A percentile compares a stretch with the other conserved stretches of the same genome.
These are phyloP conservation scores for Calophaca sinica DNA, from an alignment of 306 rosid species.

Conservation along the genomic window DNA sequence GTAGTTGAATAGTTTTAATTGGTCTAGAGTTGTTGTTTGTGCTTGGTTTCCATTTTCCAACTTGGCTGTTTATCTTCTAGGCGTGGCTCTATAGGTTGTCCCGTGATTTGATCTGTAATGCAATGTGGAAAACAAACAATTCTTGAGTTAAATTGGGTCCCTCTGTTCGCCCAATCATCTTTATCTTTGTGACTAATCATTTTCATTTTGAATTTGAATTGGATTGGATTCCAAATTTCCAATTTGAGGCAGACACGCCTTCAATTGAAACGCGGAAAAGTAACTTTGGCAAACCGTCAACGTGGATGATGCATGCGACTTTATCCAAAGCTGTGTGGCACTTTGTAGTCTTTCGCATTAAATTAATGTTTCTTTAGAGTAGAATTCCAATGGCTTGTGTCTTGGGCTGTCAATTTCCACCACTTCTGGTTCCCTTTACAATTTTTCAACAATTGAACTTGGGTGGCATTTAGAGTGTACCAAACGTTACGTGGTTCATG, in stretches of 20 bases:
- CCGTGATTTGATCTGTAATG: constrained; percentile 31
- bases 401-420: background rate
- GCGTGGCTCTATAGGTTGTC: background rate
- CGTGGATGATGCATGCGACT: constrained; percentile 10
- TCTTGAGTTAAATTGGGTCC: constrained; percentile 42
- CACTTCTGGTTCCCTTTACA: background rate
- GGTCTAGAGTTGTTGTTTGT: background rate
- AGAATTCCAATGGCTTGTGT: background rate
- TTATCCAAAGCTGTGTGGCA: background rate
- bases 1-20: constrained; percentile 21
- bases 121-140: constrained; percentile 32
- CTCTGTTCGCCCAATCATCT: constrained; percentile 19
- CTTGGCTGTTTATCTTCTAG: background rate
- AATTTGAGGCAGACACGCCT: background rate
- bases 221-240: background rate
- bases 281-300: background rate
- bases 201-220: constrained; percentile 39
- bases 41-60: constrained; percentile 25
- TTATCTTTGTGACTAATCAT: background rate
- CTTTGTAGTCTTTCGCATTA: background rate
- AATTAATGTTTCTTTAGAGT: background rate
- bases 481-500: too few species aligned
- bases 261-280: constrained; percentile 23
- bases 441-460: background rate
- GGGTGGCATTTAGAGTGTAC: too few species aligned